Percentiles rank a stretch among this genome's conserved stretches.
Conservation (phyloP, 306 rosid genomes). For the Gastrolobium bilobum region DNA sequence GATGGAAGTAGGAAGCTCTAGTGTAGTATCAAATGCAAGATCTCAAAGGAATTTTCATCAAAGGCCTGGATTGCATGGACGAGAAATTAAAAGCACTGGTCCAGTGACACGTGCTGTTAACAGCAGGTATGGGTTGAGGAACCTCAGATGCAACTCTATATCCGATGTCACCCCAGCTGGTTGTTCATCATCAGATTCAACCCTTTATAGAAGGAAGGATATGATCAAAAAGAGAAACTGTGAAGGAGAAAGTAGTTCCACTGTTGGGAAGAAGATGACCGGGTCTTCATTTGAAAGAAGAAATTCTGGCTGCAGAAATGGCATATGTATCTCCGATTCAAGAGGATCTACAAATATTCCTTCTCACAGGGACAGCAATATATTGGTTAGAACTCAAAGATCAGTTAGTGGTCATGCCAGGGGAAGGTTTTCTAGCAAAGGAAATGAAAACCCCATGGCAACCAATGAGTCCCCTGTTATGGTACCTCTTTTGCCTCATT, state of each 20-base stretch:
- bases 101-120: conserved; percentile 56
- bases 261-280: conserved; percentile 67
- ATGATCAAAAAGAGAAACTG: conserved; percentile 54
- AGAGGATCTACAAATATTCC: conserved; percentile 63
- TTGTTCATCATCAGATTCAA: conserved; percentile 65
- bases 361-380: conserved; percentile 59
- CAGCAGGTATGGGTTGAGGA: conserved; percentile 68
- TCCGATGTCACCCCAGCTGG: conserved; percentile 66
- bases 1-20: conserved; percentile 63
- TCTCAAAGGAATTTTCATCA: conserved; percentile 62
- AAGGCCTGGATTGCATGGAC: conserved; percentile 59
- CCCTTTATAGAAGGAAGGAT: conserved; percentile 57
- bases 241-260: conserved; percentile 78
- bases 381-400: conserved; percentile 67
- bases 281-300: conserved; percentile 57
- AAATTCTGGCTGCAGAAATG: conserved; percentile 55
- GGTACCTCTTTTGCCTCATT: conserved; percentile 49
- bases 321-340: conserved; percentile 71
- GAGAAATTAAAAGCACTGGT: conserved; percentile 58
- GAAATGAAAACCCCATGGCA: conserved; percentile 48
- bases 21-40: conserved; percentile 56
- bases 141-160: conserved; percentile 67
- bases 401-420: conserved; percentile 51
- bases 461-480: conserved; percentile 47
- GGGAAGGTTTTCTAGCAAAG: conserved; percentile 63